These are phyloP conservation scores for Cyberlindnera bimundalis DNA, from an alignment of 805 yeast genomes.

Conservation along the genomic window DNA sequence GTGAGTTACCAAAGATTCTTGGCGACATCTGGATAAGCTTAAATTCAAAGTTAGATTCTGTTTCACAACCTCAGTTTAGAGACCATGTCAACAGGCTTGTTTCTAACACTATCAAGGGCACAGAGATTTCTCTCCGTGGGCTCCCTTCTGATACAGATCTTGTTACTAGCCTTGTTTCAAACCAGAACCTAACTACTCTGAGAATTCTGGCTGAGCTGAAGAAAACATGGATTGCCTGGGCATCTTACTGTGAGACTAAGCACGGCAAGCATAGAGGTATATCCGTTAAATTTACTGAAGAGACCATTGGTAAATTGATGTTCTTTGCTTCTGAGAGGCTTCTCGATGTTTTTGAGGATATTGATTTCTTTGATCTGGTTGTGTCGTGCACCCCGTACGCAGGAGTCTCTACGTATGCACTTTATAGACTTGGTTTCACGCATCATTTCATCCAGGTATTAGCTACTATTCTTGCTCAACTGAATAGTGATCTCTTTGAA, in stretches of 20 bases:
- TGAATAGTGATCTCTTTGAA: slow-evolving; percentile 28
- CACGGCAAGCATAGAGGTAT: neutral
- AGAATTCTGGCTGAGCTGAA: slow-evolving; percentile 44
- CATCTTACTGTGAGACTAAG: slow-evolving; percentile 1
- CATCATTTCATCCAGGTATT: slow-evolving; percentile 50
- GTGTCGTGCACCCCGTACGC: slow-evolving; percentile 48
- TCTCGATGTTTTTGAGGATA: slow-evolving; percentile 34
- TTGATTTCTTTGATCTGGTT: slow-evolving; percentile 52
- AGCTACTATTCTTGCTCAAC: slow-evolving; percentile 22
- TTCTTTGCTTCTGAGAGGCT: slow-evolving; percentile 34
- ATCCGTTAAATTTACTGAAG: slow-evolving; percentile 20
- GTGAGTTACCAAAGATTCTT: slow-evolving; percentile 7
- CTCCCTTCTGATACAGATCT: slow-evolving; percentile 35
- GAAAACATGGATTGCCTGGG: slow-evolving; percentile 15
- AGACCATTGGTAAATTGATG: slow-evolving; percentile 32
- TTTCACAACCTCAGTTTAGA: slow-evolving; percentile 28
- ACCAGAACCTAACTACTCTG: slow-evolving; percentile 57
- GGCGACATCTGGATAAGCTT: slow-evolving; percentile 10
- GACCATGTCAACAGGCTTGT: slow-evolving; percentile 34
- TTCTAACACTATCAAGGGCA: slow-evolving; percentile 55
- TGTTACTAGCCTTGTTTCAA: slow-evolving; percentile 54
- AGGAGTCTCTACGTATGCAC: slow-evolving; percentile 42
- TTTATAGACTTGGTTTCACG: slow-evolving; percentile 46
- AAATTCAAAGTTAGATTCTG: slow-evolving; percentile 29
- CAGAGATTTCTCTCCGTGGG: slow-evolving; percentile 66